Percentiles rank a stretch among this genome's conserved stretches.
phyloP scores from a whole-genome alignment of 768 basidiomycete species.

The Xerocomellus intermedius region DNA sequence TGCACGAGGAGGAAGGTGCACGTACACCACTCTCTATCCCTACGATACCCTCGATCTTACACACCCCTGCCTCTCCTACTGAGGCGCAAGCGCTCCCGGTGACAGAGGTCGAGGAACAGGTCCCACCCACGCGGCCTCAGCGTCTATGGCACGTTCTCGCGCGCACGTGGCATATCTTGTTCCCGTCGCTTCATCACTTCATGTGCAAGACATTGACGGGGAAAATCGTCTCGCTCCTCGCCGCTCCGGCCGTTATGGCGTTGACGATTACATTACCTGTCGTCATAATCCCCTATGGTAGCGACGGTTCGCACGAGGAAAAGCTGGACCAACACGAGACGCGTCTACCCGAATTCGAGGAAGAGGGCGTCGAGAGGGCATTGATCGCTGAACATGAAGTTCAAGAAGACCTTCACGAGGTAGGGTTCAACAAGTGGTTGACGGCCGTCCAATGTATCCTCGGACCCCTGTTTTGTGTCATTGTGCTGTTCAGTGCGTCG shows the following conservation, averaged over 20 bases:
- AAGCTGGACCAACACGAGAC: slow-evolving; percentile 37
- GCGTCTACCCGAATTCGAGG: slow-evolving; percentile 67
- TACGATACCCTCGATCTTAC: slow-evolving; percentile 54
- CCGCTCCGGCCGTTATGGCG: slow-evolving; percentile 81
- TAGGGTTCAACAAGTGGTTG: slow-evolving; percentile 76
- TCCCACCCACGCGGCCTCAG: slow-evolving; percentile 43
- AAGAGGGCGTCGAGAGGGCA: slow-evolving; percentile 67
- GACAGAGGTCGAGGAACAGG: slow-evolving; percentile 44
- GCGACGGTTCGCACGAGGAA: slow-evolving; percentile 17
- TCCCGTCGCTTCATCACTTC: slow-evolving; percentile 83
- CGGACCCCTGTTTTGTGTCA: slow-evolving; percentile 76
- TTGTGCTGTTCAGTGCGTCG: slow-evolving; percentile 73
- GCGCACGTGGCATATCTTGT: slow-evolving; percentile 60
- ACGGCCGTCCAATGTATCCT: slow-evolving; percentile 80
- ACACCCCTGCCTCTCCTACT: slow-evolving; percentile 47
- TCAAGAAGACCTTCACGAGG: slow-evolving; percentile 64
- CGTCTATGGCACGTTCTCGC: slow-evolving; percentile 34
- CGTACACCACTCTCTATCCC: slow-evolving; percentile 25
- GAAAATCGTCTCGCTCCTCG: slow-evolving; percentile 72
- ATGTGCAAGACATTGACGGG: slow-evolving; percentile 65
- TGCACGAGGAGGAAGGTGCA: slow-evolving; percentile 12
- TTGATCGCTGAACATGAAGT: slow-evolving; percentile 75
- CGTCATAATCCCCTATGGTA: slow-evolving; percentile 61
- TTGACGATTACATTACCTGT: slow-evolving; percentile 92
- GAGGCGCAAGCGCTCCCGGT: slow-evolving; percentile 37